Percentiles rank a stretch among this genome's conserved stretches.
phyloP scores from a whole-genome alignment of 2,329 filamentous ascomycete species.

The Cladosporium sp. region DNA sequence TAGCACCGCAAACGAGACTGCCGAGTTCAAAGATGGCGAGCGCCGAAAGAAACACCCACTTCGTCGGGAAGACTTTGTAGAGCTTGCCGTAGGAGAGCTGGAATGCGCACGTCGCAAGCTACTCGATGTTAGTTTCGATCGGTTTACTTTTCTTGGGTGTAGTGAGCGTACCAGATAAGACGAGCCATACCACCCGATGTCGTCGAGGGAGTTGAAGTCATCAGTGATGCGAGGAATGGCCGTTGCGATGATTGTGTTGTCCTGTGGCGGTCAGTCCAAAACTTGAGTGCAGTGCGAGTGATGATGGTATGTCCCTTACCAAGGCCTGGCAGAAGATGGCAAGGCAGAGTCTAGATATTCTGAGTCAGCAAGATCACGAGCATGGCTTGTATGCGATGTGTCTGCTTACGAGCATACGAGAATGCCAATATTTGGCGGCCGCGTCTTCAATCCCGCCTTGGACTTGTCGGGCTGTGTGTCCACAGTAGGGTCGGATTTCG shows the following conservation, averaged over 20 bases:
- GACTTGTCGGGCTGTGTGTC: no score
- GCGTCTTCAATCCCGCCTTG: no score
- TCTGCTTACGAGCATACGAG: no score
- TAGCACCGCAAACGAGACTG: conserved; percentile 48
- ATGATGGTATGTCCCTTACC: no score
- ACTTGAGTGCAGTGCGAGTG: no score
- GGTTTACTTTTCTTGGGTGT: background rate
- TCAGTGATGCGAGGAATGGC: conserved; percentile 47
- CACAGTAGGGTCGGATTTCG: no score
- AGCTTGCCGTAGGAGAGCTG: conserved; percentile 45
- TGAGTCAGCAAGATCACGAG: no score
- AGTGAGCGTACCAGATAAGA: conserved; percentile 37
- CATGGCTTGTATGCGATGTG: no score
- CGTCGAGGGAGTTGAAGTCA: conserved; percentile 42
- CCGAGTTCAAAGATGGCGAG: conserved; percentile 49
- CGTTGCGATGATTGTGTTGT: conserved; percentile 47
- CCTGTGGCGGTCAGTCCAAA: no score
- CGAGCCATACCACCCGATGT: conserved; percentile 42
- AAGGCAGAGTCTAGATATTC: no score
- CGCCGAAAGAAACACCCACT: conserved; percentile 40
- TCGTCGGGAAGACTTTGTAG: conserved; percentile 44
- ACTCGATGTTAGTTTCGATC: background rate
- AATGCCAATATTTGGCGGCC: no score
- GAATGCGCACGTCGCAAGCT: conserved; percentile 36
- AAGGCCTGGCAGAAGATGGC: no score